These are phyloP conservation scores for Apophysomyces sp. DNA, from an alignment of 371 early-diverging fungal species.

Conservation along the genomic window DNA sequence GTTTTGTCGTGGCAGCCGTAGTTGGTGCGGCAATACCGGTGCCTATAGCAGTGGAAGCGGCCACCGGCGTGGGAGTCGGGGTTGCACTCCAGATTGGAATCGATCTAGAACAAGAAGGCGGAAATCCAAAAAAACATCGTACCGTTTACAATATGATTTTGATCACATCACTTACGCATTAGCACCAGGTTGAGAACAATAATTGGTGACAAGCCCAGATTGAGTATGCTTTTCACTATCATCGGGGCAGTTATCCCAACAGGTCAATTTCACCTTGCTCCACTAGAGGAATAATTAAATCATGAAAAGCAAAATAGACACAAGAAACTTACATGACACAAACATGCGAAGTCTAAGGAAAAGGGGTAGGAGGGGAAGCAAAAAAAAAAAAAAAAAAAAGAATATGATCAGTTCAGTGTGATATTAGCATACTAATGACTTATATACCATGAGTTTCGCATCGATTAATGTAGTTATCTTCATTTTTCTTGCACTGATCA, in stretches of 20 bases:
- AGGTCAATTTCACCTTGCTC: constrained; percentile 21
- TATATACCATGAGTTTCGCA: constrained; percentile 14
- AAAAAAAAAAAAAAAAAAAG: too few relatives aligned
- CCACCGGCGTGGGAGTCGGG: not conserved
- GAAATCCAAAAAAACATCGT: not conserved
- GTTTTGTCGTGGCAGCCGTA: not conserved
- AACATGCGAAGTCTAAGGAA: constrained; percentile 25
- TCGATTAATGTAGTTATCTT: constrained; percentile 27
- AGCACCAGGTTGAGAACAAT: not conserved
- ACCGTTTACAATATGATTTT: not conserved
- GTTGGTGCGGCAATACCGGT: not conserved
- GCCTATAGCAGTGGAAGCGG: not conserved
- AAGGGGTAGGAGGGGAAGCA: not conserved
- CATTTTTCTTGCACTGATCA: constrained; percentile 24
- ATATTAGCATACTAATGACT: not conserved
- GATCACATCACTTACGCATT: constrained; percentile 14
- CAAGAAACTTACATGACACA: constrained; percentile 18
- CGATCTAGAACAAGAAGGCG: not conserved
- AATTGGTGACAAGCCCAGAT: not conserved
- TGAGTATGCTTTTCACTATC: not conserved
- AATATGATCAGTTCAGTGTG: not conserved
- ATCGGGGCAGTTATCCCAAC: constrained; percentile 10
- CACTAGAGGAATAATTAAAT: constrained; percentile 8
- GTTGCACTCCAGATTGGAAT: not conserved
- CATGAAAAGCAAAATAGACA: not conserved